These are phyloP conservation scores for Ceratobasidium sp. DNA, from an alignment of 1,284 basidiomycete species.

Conservation along the genomic window DNA sequence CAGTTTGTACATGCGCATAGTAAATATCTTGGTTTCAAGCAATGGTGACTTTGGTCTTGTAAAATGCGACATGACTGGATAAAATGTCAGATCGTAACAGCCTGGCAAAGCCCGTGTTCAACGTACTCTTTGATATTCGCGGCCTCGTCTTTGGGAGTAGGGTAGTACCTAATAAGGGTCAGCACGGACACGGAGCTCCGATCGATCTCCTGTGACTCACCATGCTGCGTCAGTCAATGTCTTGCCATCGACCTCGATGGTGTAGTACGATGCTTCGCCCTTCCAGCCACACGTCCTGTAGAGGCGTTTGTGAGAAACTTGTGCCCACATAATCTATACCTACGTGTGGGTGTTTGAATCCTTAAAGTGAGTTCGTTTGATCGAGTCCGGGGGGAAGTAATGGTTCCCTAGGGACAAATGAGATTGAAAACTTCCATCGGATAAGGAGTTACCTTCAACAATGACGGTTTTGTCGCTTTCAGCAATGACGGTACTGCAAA, in stretches of 20 bases:
- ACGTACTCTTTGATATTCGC: constrained; percentile 60
- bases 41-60: constrained; percentile 47
- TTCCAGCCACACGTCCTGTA: constrained; percentile 22
- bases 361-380: constrained; percentile 24
- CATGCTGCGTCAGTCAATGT: constrained; percentile 65
- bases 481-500: constrained; percentile 30
- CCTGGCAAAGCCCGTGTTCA: neutral
- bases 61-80: constrained; percentile 46
- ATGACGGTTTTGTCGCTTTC: constrained; percentile 38
- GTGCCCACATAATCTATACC: neutral
- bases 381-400: constrained; percentile 35
- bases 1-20: neutral
- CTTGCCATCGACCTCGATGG: constrained; percentile 58
- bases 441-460: neutral
- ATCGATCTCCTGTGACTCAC: constrained; percentile 49
- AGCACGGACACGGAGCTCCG: neutral
- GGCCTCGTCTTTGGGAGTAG: constrained; percentile 59
- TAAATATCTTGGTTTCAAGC: neutral
- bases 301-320: neutral
- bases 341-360: constrained; percentile 35
- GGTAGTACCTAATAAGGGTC: constrained; percentile 62
- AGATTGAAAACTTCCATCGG: neutral
- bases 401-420: neutral
- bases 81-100: constrained; percentile 7
- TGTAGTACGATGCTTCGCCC: constrained; percentile 62